Evolutionary conservation across 306 rosid genomes (phyloP).

Genomic region (Psophocarpus tetragonolobus): DNA sequence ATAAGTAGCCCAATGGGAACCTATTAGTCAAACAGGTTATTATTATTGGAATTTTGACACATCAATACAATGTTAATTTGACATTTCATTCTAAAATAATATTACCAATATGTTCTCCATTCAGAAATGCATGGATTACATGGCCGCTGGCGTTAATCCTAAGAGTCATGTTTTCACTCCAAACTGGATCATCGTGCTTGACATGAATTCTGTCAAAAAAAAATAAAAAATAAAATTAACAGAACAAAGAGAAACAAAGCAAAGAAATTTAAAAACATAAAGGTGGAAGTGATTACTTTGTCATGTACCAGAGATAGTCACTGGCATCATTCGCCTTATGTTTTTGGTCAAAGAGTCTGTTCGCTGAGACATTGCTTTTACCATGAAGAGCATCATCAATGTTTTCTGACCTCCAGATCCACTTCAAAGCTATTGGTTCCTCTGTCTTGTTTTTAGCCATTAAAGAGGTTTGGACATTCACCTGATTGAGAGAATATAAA

Average conservation of each 20-base stretch:
- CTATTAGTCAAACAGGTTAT: conserved; percentile 13
- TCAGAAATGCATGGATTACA: conserved; percentile 49
- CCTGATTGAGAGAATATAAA: conserved; percentile 20
- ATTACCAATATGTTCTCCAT: conserved; percentile 55
- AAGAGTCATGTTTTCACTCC: conserved; percentile 42
- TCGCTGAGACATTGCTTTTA: background rate
- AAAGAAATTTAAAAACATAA: background rate
- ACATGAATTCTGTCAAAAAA: conserved; percentile 34
- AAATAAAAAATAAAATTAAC: background rate
- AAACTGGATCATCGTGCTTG: conserved; percentile 45
- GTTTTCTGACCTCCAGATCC: conserved; percentile 61
- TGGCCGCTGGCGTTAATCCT: conserved; percentile 53
- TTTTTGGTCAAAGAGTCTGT: conserved; percentile 49
- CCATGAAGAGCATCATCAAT: conserved; percentile 35
- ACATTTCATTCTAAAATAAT: background rate
- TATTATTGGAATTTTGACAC: background rate
- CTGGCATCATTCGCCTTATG: conserved; percentile 42
- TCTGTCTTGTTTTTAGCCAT: conserved; percentile 49
- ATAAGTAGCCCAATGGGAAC: too few species aligned
- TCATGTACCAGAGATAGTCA: conserved; percentile 57
- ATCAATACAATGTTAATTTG: background rate
- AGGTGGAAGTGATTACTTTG: conserved; percentile 37
- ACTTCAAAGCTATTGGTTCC: conserved; percentile 43
- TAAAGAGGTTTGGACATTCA: conserved; percentile 57
- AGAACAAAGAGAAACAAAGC: background rate